Conservation (phyloP, 768 basidiomycete species). For the Amanita thiersii region DNA sequence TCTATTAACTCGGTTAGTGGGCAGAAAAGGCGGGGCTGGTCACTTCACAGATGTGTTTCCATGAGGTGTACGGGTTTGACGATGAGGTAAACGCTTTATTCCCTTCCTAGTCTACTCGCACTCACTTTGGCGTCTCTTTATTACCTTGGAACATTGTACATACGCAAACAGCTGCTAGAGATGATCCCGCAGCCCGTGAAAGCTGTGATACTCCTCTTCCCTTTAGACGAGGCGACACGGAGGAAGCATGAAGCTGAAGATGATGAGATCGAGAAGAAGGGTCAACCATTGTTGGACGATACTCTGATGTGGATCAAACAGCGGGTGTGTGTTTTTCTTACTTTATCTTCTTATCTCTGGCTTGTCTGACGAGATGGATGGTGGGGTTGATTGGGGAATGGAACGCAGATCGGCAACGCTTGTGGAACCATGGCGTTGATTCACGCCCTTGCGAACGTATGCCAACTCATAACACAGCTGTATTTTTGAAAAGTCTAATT, state of each 20-base stretch:
- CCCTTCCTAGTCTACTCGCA: background rate
- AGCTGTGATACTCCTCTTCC: slow-evolving; percentile 84
- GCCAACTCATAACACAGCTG: slow-evolving; percentile 12
- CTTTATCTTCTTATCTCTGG: background rate
- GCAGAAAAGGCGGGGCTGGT: slow-evolving; percentile 60
- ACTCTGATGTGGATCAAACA: slow-evolving; percentile 86
- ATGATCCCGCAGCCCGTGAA: slow-evolving; percentile 70
- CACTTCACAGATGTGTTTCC: slow-evolving; percentile 40
- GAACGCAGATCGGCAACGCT: slow-evolving; percentile 65
- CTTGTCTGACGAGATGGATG: no score
- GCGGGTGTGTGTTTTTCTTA: slow-evolving; percentile 43
- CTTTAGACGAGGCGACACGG: slow-evolving; percentile 43
- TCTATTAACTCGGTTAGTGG: slow-evolving; percentile 45
- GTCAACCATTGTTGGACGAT: slow-evolving; percentile 41
- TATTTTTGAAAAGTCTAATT: background rate
- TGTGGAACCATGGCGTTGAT: slow-evolving; percentile 86
- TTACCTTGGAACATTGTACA: background rate
- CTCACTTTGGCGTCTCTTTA: background rate
- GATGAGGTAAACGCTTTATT: slow-evolving; percentile 38
- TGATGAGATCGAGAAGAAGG: slow-evolving; percentile 36
- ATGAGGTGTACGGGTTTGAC: slow-evolving; percentile 71
- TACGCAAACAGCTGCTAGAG: slow-evolving; percentile 64
- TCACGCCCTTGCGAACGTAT: slow-evolving; percentile 76
- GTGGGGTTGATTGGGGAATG: no score
- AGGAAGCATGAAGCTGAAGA: slow-evolving; percentile 53